These are phyloP conservation scores for Fusarium begoniae DNA, from an alignment of 2,329 filamentous ascomycete species.

Conservation along the genomic window DNA sequence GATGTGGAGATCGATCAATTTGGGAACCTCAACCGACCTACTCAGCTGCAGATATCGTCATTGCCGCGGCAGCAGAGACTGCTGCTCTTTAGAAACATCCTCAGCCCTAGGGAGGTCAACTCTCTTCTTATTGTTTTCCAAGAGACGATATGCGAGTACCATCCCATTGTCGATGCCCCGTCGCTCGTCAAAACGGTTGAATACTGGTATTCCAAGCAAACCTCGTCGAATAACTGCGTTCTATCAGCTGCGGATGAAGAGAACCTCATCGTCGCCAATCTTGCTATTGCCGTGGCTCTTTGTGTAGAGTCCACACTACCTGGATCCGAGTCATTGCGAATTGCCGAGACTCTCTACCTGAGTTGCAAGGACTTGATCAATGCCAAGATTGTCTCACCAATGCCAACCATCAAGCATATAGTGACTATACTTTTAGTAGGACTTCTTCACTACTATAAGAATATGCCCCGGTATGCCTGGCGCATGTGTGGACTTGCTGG, in stretches of 20 bases:
- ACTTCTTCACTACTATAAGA: neutral
- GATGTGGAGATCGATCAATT: neutral
- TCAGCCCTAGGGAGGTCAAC: neutral
- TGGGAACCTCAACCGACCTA: neutral
- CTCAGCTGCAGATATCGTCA: neutral
- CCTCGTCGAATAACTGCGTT: neutral
- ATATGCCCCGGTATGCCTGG: constrained; percentile 1
- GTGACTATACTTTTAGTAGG: neutral
- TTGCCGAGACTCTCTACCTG: neutral
- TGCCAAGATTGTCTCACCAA: neutral
- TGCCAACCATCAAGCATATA: neutral
- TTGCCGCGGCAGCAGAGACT: neutral
- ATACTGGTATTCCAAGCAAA: neutral
- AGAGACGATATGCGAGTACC: neutral
- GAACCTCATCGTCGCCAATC: neutral
- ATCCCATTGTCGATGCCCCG: neutral
- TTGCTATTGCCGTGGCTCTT: neutral
- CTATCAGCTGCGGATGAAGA: neutral
- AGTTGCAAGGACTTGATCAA: neutral
- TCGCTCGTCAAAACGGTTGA: neutral
- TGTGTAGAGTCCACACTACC: neutral
- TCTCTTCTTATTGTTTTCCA: neutral
- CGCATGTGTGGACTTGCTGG: neutral
- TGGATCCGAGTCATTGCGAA: neutral
- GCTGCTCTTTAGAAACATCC: neutral